Evolutionary conservation across 2,329 filamentous ascomycete genomes (phyloP).

Genomic region (Botrytis porri): DNA sequence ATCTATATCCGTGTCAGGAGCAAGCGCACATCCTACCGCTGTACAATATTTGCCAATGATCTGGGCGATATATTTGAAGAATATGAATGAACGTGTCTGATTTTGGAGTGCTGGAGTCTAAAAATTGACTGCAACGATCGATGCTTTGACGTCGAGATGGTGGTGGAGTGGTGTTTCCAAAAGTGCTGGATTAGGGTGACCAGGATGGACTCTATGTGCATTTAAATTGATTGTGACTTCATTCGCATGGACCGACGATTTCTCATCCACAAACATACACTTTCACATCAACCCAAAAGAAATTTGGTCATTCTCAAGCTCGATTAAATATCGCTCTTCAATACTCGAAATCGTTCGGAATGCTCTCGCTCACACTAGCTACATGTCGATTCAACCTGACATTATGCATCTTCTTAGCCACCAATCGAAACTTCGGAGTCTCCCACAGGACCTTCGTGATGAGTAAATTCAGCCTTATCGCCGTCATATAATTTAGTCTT

Average conservation of each 20-base stretch:
- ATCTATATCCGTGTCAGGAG: too few species aligned
- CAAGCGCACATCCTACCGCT: background rate
- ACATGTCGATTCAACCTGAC: background rate
- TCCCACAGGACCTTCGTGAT: background rate
- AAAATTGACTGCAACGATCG: background rate
- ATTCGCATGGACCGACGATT: background rate
- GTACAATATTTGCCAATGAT: background rate
- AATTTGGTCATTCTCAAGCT: background rate
- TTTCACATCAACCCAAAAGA: background rate
- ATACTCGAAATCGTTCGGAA: background rate
- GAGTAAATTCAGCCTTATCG: background rate
- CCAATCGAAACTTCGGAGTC: too few species aligned
- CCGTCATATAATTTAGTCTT: background rate
- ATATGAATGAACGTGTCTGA: background rate
- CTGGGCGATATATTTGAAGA: rapidly evolving
- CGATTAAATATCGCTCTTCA: background rate
- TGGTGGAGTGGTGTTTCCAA: background rate
- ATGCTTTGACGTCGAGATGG: background rate
- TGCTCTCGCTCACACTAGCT: background rate
- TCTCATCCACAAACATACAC: background rate
- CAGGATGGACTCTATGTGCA: background rate
- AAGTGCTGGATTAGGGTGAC: background rate
- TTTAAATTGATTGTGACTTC: background rate
- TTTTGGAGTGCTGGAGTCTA: background rate
- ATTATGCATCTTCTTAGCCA: background rate